Percentiles rank a stretch among this genome's conserved stretches.
phyloP scores from a whole-genome alignment of 768 basidiomycete species.

The Lactarius pseudohatsudake region DNA sequence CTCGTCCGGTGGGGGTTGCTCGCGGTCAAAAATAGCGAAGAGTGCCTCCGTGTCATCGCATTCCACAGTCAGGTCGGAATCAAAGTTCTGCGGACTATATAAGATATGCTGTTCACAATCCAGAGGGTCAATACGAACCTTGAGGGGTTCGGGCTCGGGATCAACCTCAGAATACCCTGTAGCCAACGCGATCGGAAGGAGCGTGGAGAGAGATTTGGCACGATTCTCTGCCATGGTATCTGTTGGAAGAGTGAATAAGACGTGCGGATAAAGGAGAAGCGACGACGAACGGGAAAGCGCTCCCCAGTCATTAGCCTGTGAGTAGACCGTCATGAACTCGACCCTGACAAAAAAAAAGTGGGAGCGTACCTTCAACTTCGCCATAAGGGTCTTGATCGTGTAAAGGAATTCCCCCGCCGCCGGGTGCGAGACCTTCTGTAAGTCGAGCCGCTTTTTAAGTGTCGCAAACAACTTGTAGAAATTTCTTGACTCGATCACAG shows the following conservation, averaged over 20 bases:
- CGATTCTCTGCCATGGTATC: conserved; percentile 53
- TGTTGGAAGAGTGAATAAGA: conserved; percentile 27
- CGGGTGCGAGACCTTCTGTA: conserved; percentile 48
- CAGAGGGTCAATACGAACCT: conserved; percentile 38
- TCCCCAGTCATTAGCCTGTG: conserved; percentile 65
- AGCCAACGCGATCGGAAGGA: conserved; percentile 48
- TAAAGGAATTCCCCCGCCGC: conserved; percentile 53
- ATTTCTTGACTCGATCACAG: conserved; percentile 59
- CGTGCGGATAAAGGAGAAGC: not conserved
- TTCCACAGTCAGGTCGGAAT: conserved; percentile 46
- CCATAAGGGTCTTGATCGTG: conserved; percentile 22
- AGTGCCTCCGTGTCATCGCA: conserved; percentile 38
- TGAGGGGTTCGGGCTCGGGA: conserved; percentile 49
- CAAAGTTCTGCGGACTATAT: conserved; percentile 51
- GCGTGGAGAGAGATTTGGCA: conserved; percentile 37
- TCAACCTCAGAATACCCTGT: conserved; percentile 48
- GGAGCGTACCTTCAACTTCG: conserved; percentile 14
- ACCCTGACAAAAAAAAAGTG: not conserved
- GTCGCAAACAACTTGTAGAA: conserved; percentile 55
- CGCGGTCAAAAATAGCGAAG: conserved; percentile 36
- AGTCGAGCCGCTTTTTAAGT: conserved; percentile 49
- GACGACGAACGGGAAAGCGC: conserved; percentile 54
- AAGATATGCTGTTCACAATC: not conserved
- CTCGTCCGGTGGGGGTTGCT: conserved; percentile 24
- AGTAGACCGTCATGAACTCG: not conserved